A percentile compares a stretch with the other conserved stretches of the same genome.
These are phyloP conservation scores for Kodamaea restingae DNA, from an alignment of 805 yeast species.

Conservation along the genomic window DNA sequence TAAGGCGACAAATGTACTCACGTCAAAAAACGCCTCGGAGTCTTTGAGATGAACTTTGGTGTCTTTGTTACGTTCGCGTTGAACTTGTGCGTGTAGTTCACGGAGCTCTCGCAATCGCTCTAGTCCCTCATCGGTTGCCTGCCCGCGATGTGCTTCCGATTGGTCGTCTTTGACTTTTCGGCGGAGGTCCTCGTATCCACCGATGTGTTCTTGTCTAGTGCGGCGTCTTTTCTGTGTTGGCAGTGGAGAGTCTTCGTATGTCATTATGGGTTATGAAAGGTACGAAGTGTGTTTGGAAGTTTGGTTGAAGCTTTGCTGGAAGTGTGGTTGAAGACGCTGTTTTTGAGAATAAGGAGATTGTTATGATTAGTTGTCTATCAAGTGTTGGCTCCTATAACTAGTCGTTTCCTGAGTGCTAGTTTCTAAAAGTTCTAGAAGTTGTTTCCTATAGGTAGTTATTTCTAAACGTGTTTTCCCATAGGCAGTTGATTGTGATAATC, in stretches of 20 bases:
- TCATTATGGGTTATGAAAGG: neutral
- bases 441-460: too few species aligned
- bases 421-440: too few species aligned
- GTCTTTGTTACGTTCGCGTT: conserved; percentile 30
- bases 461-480: too few species aligned
- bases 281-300: too few species aligned
- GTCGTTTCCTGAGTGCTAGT: too few species aligned
- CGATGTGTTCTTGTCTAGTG: conserved; percentile 13
- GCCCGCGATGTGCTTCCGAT: conserved; percentile 52
- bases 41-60: conserved; percentile 45
- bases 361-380: too few species aligned
- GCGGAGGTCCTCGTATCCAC: conserved; percentile 27
- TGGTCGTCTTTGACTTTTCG: conserved; percentile 32
- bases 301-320: too few species aligned
- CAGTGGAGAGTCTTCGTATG: neutral
- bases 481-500: too few species aligned
- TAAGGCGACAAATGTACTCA: conserved; percentile 59
- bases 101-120: conserved; percentile 45
- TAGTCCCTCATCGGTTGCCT: conserved; percentile 49
- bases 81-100: conserved; percentile 41
- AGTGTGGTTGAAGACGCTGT: too few species aligned
- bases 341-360: too few species aligned
- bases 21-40: conserved; percentile 56
- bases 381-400: too few species aligned
- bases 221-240: conserved; percentile 5